Base-by-base conservation (phyloP, 192 early-diverging fungal species). In the Coemansia sp. region DNA sequence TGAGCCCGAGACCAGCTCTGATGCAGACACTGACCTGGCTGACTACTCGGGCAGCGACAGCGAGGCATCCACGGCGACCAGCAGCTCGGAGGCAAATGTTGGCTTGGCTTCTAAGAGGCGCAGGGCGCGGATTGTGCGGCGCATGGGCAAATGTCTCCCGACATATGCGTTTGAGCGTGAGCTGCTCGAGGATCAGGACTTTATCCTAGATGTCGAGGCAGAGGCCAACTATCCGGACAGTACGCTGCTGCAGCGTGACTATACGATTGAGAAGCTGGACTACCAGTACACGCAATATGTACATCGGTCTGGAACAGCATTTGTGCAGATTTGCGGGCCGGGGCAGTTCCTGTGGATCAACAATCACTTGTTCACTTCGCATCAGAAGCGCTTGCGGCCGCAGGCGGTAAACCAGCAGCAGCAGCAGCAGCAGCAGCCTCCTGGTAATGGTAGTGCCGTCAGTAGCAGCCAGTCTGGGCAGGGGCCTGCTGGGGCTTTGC, bases 151-250 rank as follows among this genome's bases (percentile, higher is more conserved):
- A 10, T 65, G 69, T 20, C 53, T 91, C 11, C 85, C 86, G 9
- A 63, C 79, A 9, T 79, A 86, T 21, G 89, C 88, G 63, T 97
- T 90, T 70, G 89, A 93, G 63, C 88, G 86, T 24, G 94, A 92
- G 69, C 75, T 96, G 20, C 79, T 95, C n/a, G 84, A 88, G 46
- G 76, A 81, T 9, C 87, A 91, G 68, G 89, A 88, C 18, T 99
- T 96, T 83, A 85, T 99, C 20, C 84, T 97, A 14, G 97, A 99
- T 72, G 86, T 93, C n/a, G 97, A 99, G 70, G 89, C 94, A 0
- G 95, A 97, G 66, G 45, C 66, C 26, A 60, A 70, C 26, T 95
- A 93, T 62, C 91, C 92, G 0, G 59, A 84, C 8, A 86, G 71
- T 67, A 85, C 88, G 1, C 89, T 89, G 73, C 65, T 84, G 18